Evolutionary conservation across 345 rosid species (phyloP).

Genomic region (Garcia nutans): DNA sequence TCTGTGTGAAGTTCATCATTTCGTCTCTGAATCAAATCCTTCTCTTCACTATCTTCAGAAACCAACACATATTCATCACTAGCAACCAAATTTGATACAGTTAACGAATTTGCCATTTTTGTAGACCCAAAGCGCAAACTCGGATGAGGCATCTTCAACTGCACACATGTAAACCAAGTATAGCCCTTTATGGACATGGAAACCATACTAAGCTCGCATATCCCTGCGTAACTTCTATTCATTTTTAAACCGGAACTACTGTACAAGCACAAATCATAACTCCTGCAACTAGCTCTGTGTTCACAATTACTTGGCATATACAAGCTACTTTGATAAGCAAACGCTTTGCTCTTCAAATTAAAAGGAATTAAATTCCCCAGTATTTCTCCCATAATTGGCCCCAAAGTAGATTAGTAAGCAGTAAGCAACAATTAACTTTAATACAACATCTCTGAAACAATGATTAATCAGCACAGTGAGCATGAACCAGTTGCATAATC

Average conservation of each 20-base stretch:
- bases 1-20: conserved; percentile 21
- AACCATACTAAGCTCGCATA: conserved; percentile 9
- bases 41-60: conserved; percentile 26
- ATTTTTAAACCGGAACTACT: conserved; percentile 26
- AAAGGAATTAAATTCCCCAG: conserved; percentile 31
- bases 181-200: conserved; percentile 7
- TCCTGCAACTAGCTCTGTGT: neutral
- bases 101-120: conserved; percentile 3
- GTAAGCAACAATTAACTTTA: neutral
- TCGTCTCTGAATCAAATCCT: neutral
- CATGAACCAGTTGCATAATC: neutral
- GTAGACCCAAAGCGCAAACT: conserved; percentile 9
- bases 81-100: conserved; percentile 14
- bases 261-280: conserved; percentile 14
- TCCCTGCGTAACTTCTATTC: conserved; percentile 24
- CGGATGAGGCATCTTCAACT: neutral
- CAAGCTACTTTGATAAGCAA: conserved; percentile 22
- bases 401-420: neutral
- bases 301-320: conserved; percentile 9
- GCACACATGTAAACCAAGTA: conserved; percentile 14
- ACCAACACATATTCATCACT: conserved; percentile 19
- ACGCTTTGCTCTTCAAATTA: conserved; percentile 23
- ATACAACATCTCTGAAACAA: neutral
- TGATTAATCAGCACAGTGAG: neutral
- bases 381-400: conserved; percentile 29